Evolutionary conservation across 306 rosid species (phyloP).

Genomic region (Cyamopsis tetragonoloba): DNA sequence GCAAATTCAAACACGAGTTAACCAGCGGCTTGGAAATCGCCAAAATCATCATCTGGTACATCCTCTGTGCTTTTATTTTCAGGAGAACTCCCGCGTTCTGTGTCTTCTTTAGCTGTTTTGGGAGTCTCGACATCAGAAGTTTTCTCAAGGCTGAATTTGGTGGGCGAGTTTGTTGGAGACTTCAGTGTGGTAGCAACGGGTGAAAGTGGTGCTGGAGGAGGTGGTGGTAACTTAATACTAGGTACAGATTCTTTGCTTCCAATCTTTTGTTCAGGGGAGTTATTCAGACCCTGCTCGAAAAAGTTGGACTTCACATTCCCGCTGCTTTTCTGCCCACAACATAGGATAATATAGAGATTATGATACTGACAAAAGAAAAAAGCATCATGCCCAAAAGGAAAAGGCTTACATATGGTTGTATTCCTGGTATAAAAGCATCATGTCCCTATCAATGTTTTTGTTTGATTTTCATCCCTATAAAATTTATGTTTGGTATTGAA

Average conservation of each 20-base stretch:
- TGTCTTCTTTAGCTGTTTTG: conserved; percentile 34
- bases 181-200: conserved; percentile 37
- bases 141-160: conserved; percentile 51
- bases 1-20: conserved; percentile 32
- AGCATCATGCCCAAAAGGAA: neutral
- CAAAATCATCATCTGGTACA: conserved; percentile 81
- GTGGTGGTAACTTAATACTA: conserved; percentile 73
- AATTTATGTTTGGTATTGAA: too few relatives aligned
- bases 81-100: conserved; percentile 14
- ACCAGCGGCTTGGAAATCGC: conserved; percentile 86
- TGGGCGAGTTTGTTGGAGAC: conserved; percentile 51
- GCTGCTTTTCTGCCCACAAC: conserved; percentile 55
- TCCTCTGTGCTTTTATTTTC: conserved; percentile 42
- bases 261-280: conserved; percentile 53
- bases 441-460: too few relatives aligned
- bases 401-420: too few relatives aligned
- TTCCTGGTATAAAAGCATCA: too few relatives aligned
- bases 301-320: conserved; percentile 53
- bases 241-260: conserved; percentile 46
- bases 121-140: conserved; percentile 31
- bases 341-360: conserved; percentile 4
- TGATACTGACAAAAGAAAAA: neutral
- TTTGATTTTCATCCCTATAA: too few relatives aligned
- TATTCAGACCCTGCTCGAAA: conserved; percentile 50
- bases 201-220: conserved; percentile 72